Conservation (phyloP, 371 early-diverging fungal genomes). For the Apophysomyces sp. region DNA sequence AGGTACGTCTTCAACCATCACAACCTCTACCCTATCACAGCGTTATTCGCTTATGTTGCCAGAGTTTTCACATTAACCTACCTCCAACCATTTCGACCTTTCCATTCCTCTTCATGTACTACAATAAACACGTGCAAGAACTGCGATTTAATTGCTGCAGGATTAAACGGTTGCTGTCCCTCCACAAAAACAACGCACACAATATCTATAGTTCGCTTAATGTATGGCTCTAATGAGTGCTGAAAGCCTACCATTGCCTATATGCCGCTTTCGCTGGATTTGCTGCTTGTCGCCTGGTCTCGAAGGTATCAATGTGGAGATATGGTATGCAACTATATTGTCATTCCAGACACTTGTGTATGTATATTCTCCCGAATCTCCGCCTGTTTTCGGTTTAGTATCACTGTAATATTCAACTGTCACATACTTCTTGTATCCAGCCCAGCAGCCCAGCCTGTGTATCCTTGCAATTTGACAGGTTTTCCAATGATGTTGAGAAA, state of each 20-base stretch:
- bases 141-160: constrained; percentile 71
- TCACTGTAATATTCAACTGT: not conserved
- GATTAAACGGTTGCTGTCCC: constrained; percentile 64
- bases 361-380: constrained; percentile 75
- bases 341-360: constrained; percentile 77
- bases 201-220: constrained; percentile 53
- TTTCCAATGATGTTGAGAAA: constrained; percentile 74
- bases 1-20: constrained; percentile 63
- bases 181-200: constrained; percentile 75
- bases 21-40: constrained; percentile 54
- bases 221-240: not conserved
- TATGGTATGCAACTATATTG: constrained; percentile 84
- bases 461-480: constrained; percentile 69
- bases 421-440: constrained; percentile 73
- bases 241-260: constrained; percentile 80
- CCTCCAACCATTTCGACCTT: constrained; percentile 41
- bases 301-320: constrained; percentile 78
- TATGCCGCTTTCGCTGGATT: constrained; percentile 82
- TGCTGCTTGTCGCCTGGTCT: constrained; percentile 75
- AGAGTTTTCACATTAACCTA: constrained; percentile 4
- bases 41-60: not conserved
- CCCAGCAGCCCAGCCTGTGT: constrained; percentile 81
- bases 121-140: constrained; percentile 78
- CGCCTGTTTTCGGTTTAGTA: constrained; percentile 35
- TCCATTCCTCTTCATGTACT: constrained; percentile 51